Base-by-base conservation (phyloP, 768 basidiomycete species). In the Trametes punicea region DNA sequence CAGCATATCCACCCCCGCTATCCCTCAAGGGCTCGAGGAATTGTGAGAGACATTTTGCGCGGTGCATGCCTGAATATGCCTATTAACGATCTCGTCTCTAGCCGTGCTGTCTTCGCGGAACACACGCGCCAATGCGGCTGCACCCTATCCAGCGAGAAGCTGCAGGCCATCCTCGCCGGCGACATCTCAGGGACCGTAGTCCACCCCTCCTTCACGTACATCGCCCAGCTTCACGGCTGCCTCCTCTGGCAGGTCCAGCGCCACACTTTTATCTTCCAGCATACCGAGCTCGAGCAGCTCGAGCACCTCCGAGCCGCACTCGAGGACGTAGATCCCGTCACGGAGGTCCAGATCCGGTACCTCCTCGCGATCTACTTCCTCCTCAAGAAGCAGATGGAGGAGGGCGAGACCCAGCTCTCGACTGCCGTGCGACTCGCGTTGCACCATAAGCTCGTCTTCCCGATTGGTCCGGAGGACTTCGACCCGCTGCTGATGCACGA, bases 151-250 rank as follows among this genome's bases (percentile, higher is more conserved):
- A 15, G 41, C 42, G 20, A 27, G 15, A 68, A 67, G 46, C 53
- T 62, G 46, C 55, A 63, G 9, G 67, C 67, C 9, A 61, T 68
- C 44, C 25, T 64, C 29, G 42, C 41, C 21, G 67, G 65, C 2
- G 67, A 68, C 46, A 30, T 59, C 26, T 62, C 64, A 1, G 64
- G 65, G 11, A 30, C 44, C 6, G 52, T 55, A n/a, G 60, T 66
- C 5, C 65, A 66, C 46, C 65, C 65, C 3, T 56, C 62, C 3
- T 52, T 66, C 49, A 52, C 66, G 15, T 62, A 64, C 51, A 18
- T 63, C 18, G 62, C 67, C 13, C 65, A 65, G 31, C 51, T 64
- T 16, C 53, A 64, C 26, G 67, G 67, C 3, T 63, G 62, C 48
- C 47, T 58, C 6, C 41, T 66, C 10, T 68, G 65, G 65, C 62